A percentile compares a stretch with the other conserved stretches of the same genome.
Conservation (phyloP, 139 green algal genomes). For the Chlorella ohadii region DNA sequence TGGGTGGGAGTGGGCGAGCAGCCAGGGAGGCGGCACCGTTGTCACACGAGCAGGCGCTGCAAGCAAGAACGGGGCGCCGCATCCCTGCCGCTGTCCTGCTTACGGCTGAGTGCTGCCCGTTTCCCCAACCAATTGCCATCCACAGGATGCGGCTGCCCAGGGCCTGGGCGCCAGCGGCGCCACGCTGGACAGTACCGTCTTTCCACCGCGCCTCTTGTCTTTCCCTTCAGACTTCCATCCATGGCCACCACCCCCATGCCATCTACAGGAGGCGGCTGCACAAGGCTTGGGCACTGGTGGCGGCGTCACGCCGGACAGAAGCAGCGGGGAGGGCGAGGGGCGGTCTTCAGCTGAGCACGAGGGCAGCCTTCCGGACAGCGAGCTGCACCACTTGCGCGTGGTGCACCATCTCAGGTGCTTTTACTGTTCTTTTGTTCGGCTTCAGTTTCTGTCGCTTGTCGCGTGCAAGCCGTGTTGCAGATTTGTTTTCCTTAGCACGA, state of each 20-base stretch:
- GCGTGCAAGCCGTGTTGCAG: no score
- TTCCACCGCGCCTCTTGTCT: no score
- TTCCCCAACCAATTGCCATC: no score
- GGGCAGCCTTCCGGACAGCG: background rate
- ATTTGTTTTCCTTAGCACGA: no score
- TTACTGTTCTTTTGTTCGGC: no score
- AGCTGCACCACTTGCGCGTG: conserved; percentile 12
- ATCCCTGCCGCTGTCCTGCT: background rate
- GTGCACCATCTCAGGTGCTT: conserved; percentile 19
- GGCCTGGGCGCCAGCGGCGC: background rate
- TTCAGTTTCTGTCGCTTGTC: no score
- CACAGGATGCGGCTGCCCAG: conserved; percentile 5
- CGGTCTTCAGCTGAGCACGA: background rate
- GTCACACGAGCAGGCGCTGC: no score
- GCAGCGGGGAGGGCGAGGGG: background rate
- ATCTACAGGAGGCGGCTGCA: background rate
- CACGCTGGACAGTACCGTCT: no score
- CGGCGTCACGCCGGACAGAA: no score
- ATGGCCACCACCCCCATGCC: no score
- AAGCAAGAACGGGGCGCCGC: background rate
- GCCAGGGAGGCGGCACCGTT: background rate
- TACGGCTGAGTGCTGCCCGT: no score
- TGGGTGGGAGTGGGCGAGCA: background rate
- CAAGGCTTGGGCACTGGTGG: background rate
- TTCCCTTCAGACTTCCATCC: no score